Base-by-base conservation (phyloP, 345 rosid genomes). In the Barbarea vulgaris region DNA sequence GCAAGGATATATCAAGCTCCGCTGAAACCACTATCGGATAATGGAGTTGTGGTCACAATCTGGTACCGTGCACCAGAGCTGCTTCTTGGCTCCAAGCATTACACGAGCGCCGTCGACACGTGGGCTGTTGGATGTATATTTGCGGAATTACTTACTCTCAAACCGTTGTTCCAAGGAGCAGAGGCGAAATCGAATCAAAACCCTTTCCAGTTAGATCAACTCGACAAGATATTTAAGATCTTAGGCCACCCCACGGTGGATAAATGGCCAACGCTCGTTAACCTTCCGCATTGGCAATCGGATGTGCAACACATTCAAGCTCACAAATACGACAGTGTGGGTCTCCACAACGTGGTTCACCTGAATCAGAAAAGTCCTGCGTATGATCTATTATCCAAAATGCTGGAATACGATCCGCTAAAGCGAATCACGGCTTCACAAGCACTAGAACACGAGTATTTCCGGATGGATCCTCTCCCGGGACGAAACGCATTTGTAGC, bases 41-140 rank as follows among this genome's bases (percentile, higher is more conserved):
- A 96, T 61, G 99, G 99, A 63, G 99, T 89, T 44, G 99, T 96
- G 62, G 99, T 96, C 69, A 96, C 99, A 12, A 96, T 96, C 67
- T 96, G 99, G 98, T 96, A 96, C 80, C 96, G 99, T 59, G 96
- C 99, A 3, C 99, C 99, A 1, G 99, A 96, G 80, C 82, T 96
- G 83, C 98, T 96, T 65, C 93, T 96, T 47, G 98, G 99, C 36
- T 97, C 96, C 1, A 96, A 96, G 85, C 99, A 96, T 79, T 96
- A 96, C 62, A 95, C 97, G 0, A 92, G 98, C 36, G 96, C 98
- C 14, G 97, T 95, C 44, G 99, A 95, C 72, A 92, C 87, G 94
- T 95, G 98, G 98, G 99, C 99, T 4, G 88, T 96, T 41, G 99
- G 99, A 36, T 96, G 99, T 86, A 93, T 96, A 66, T 96, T 96